Percentiles rank a stretch among this genome's conserved stretches.
Conservation (phyloP, 2,329 filamentous ascomycete genomes). For the Intubia oerlemansii region DNA sequence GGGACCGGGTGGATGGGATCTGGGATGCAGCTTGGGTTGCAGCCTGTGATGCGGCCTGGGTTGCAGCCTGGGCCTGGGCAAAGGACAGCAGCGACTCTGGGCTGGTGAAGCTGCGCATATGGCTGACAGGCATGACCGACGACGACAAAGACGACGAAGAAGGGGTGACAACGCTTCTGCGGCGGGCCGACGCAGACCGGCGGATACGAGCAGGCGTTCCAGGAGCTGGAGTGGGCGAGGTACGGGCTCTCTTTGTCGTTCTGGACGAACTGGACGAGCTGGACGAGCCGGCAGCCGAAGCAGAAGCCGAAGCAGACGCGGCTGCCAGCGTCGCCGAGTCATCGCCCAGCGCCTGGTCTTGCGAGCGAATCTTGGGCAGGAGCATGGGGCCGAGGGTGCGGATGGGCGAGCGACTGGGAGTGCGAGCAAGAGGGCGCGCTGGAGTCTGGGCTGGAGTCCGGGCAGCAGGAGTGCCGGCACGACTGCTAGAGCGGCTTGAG, state of each 20-base stretch:
- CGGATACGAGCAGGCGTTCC: background rate
- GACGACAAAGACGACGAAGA: too few species aligned
- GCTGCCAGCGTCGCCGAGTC: conserved; percentile 19
- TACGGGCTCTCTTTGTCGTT: conserved; percentile 6
- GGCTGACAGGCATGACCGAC: conserved; percentile 14
- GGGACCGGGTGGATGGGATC: conserved; percentile 2
- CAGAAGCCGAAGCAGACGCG: conserved; percentile 9
- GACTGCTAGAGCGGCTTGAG: too few species aligned
- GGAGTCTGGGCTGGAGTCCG: conserved; percentile 25
- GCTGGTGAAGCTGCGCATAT: conserved; percentile 38
- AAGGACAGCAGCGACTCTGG: conserved; percentile 27
- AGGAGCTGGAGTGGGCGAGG: background rate
- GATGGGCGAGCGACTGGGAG: conserved; percentile 26
- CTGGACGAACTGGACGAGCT: too few species aligned
- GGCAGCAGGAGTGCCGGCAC: conserved; percentile 5
- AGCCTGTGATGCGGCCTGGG: too few species aligned
- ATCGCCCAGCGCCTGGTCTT: conserved; percentile 57
- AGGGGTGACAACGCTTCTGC: too few species aligned
- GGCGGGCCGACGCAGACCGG: background rate
- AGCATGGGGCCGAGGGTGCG: conserved; percentile 60
- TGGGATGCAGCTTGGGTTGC: conserved; percentile 22
- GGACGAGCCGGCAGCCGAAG: background rate
- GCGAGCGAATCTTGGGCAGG: conserved; percentile 66
- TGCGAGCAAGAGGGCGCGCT: conserved; percentile 47
- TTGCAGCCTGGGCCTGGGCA: too few species aligned